Evolutionary conservation across 2,329 filamentous ascomycete species (phyloP).

Genomic region (Exophiala sp.): DNA sequence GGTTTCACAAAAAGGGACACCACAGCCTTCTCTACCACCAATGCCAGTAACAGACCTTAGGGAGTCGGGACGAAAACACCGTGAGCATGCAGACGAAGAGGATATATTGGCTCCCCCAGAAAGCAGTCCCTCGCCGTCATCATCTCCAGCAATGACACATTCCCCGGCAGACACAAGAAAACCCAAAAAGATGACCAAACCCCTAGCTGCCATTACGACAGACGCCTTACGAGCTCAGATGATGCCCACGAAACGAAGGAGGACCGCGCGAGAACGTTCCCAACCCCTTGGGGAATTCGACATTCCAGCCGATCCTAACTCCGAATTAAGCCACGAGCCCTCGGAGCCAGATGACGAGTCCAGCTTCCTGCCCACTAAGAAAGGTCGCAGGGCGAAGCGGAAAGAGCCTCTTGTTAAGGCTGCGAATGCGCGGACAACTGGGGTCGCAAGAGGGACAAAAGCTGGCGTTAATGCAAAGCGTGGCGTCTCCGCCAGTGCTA

Average conservation of each 20-base stretch:
- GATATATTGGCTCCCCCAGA: slow-evolving; percentile 25
- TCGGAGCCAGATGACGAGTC: slow-evolving; percentile 21
- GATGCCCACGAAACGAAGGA: slow-evolving; percentile 19
- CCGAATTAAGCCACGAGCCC: not conserved
- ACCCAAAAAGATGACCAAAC: slow-evolving; percentile 8
- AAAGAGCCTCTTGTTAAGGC: slow-evolving; percentile 10
- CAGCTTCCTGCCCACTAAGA: slow-evolving; percentile 21
- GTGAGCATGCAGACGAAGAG: slow-evolving; percentile 11
- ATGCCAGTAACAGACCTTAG: slow-evolving; percentile 12
- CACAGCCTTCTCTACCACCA: slow-evolving; percentile 10
- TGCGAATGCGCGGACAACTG: slow-evolving; percentile 4
- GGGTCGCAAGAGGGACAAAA: slow-evolving; percentile 1
- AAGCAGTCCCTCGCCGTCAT: slow-evolving; percentile 16
- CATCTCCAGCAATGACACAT: slow-evolving; percentile 11
- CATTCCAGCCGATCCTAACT: slow-evolving; percentile 21
- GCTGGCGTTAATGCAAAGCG: slow-evolving; percentile 7
- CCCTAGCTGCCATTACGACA: slow-evolving; percentile 14
- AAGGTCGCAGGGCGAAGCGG: slow-evolving; percentile 10
- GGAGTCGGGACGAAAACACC: slow-evolving; percentile 13
- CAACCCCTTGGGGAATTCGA: slow-evolving; percentile 17
- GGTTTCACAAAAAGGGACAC: not conserved
- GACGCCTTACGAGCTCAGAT: slow-evolving; percentile 18
- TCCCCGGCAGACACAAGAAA: not conserved
- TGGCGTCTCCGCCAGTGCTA: slow-evolving; percentile 2
- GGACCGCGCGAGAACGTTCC: slow-evolving; percentile 8